Conservation (phyloP, 2,329 filamentous ascomycete genomes). For the Penicillium hordei region DNA sequence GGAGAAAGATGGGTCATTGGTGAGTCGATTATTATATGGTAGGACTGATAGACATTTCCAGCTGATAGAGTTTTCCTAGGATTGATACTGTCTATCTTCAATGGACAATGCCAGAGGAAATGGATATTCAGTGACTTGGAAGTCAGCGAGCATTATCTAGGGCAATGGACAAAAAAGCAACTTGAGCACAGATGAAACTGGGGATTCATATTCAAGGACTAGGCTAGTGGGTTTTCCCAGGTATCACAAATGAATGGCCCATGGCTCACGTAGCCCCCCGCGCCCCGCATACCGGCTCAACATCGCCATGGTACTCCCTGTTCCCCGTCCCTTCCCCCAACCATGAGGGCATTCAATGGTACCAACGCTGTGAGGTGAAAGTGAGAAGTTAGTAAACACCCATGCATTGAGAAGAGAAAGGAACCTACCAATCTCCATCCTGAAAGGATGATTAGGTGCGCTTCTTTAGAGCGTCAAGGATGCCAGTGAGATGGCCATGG, state of each 20-base stretch:
- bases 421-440: too few relatives aligned
- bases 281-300: not conserved
- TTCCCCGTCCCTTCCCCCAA: too few relatives aligned
- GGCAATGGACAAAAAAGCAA: not conserved
- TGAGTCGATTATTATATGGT: constrained; percentile 10
- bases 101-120: constrained; percentile 6
- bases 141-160: not conserved
- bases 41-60: not conserved
- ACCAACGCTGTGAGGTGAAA: too few relatives aligned
- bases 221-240: not conserved
- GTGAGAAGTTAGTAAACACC: too few relatives aligned
- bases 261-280: not conserved
- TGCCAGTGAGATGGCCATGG: too few relatives aligned
- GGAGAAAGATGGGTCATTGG: constrained; percentile 41
- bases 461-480: too few relatives aligned
- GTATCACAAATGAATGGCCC: not conserved
- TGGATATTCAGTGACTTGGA: not conserved
- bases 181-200: not conserved
- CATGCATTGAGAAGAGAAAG: too few relatives aligned
- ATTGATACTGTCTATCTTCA: constrained; percentile 21
- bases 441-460: too few relatives aligned
- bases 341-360: too few relatives aligned
- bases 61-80: constrained; percentile 5
- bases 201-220: not conserved
- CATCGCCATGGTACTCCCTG: too few relatives aligned